Evolutionary conservation across 2,329 filamentous ascomycete genomes (phyloP), one percentile per base, ranked within the genome.

Genomic region (Ophiocordyceps camponoti-leonardi): DNA sequence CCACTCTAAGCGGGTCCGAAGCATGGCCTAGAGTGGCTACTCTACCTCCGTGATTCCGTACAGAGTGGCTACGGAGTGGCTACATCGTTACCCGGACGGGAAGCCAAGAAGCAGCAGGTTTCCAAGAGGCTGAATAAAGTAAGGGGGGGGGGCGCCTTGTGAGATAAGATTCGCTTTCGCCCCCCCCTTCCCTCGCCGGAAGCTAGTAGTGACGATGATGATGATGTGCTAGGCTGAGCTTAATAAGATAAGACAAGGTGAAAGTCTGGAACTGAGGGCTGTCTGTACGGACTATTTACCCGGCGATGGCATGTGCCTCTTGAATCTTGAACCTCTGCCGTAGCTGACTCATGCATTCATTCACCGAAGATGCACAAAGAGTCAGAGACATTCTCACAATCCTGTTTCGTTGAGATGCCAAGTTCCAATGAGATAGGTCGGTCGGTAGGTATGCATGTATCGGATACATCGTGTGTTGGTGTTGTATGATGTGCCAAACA

Each of bases 401-500:
- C 11, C 13, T 37, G 33, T 18, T 37, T n/a, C 33, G 33, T 37
- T 12, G 33, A 39, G n/a, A 12, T 39, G n/a, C 35, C n/a, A 19
- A 39, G n/a, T 28, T 28, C 26, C 26, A 28, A 11, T 11, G 26
- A 28, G 26, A 26, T 26, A 26, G 23, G 23, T 26, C 23, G n/a
- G n/a, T n/a, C n/a, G n/a, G n/a, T n/a, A n/a, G n/a, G n/a, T n/a
- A n/a, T n/a, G n/a, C n/a, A 28, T 28, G 26, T 28, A 28, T 2
- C 26, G 10, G 26, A 28, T 28, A 28, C 26, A 28, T 6, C 26
- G 26, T 28, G 26, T 11, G 26, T 10, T 4, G 2, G 26, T 39
- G 18, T 39, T 23, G 22, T 6, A 6, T 39, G 35, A 39, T 18
- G 35, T 18, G 35, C 43, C 46, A 33, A 45, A 53, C 45, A 40